Conservation (phyloP, 345 rosid species). For the Populus deltoides region DNA sequence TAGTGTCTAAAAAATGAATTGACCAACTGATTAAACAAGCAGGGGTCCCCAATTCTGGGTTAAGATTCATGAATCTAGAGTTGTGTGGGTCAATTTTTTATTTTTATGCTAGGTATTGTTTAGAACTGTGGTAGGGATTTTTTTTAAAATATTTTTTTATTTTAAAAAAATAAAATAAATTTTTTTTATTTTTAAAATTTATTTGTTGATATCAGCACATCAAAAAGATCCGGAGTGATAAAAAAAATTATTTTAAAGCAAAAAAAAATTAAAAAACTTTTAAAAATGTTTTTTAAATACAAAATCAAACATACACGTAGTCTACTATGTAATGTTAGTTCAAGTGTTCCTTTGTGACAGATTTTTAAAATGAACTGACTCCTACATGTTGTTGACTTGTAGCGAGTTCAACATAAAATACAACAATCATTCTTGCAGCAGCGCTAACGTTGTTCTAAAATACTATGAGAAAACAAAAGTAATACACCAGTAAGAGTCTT, state of each 20-base stretch:
- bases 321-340: background rate
- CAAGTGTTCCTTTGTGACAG: background rate
- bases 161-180: too few relatives aligned
- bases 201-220: too few relatives aligned
- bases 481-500: background rate
- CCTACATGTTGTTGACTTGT: background rate
- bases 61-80: background rate
- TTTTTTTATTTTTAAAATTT: too few relatives aligned
- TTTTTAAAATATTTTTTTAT: too few relatives aligned
- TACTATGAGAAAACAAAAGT: background rate
- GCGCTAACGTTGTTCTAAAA: background rate
- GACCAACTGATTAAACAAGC: too few relatives aligned
- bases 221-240: too few relatives aligned
- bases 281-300: too few relatives aligned
- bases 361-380: background rate
- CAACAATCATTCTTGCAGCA: background rate
- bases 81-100: too few relatives aligned
- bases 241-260: too few relatives aligned
- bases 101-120: too few relatives aligned
- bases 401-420: background rate
- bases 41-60: background rate
- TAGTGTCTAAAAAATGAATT: too few relatives aligned
- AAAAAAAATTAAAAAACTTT: too few relatives aligned
- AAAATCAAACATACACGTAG: background rate
- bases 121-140: accelerated